phyloP scores from a whole-genome alignment of 2,329 filamentous ascomycete genomes.

The Ustilaginoidea virens region DNA sequence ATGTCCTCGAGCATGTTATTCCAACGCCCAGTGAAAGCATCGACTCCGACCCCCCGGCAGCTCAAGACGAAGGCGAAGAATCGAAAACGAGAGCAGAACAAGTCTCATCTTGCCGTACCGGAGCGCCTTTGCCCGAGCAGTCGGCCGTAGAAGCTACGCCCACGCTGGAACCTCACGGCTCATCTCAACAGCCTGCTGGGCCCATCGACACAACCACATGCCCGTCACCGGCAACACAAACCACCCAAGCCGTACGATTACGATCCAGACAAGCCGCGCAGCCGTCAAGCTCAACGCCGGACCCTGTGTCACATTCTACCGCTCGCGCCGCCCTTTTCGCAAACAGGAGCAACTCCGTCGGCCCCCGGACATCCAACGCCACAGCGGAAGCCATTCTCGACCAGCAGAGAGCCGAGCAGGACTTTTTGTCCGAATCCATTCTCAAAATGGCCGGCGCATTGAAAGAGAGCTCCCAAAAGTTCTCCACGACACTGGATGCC shows the following conservation, averaged over 20 bases:
- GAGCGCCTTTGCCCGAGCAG: no score
- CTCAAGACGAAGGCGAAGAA: slow-evolving; percentile 6
- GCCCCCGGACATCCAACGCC: slow-evolving; percentile 26
- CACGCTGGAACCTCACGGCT: slow-evolving; percentile 4
- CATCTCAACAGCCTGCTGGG: slow-evolving; percentile 4
- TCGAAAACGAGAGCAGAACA: no score
- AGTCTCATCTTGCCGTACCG: no score
- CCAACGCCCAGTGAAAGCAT: slow-evolving; percentile 38
- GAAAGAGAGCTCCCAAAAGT: slow-evolving; percentile 58
- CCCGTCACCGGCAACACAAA: slow-evolving; percentile 13
- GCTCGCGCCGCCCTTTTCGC: slow-evolving; percentile 30
- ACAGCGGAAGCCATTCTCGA: slow-evolving; percentile 59
- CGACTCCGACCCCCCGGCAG: slow-evolving; percentile 21
- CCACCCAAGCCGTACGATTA: slow-evolving; percentile 19
- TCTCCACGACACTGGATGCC: slow-evolving; percentile 54
- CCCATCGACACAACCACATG: slow-evolving; percentile 5
- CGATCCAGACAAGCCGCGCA: slow-evolving; percentile 10
- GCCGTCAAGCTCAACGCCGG: slow-evolving; percentile 3
- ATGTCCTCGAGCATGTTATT: slow-evolving; percentile 38
- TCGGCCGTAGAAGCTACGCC: slow-evolving; percentile 2
- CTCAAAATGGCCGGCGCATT: slow-evolving; percentile 63
- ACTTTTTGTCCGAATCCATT: slow-evolving; percentile 67
- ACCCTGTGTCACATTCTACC: slow-evolving; percentile 15
- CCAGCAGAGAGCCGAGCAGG: slow-evolving; percentile 67
- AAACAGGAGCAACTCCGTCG: slow-evolving; percentile 19